Evolutionary conservation across 2,329 filamentous ascomycete species (phyloP).

Genomic region (Samsoniella hepiali): DNA sequence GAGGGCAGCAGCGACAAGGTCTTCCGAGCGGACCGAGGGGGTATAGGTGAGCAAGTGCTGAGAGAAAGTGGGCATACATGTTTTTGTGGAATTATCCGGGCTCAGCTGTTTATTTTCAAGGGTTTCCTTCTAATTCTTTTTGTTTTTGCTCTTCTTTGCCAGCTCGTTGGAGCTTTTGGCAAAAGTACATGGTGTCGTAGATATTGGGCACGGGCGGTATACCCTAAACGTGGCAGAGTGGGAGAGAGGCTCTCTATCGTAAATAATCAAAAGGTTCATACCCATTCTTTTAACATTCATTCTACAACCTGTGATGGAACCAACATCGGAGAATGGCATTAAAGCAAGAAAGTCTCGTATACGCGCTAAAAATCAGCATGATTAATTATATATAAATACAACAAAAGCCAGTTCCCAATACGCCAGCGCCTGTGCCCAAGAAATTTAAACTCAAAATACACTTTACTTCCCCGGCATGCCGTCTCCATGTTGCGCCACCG

Average conservation of each 20-base stretch:
- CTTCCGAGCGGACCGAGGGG: constrained; percentile 46
- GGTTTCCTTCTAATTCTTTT: background rate
- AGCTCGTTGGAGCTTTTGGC: background rate
- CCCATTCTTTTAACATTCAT: background rate
- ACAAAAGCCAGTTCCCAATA: background rate
- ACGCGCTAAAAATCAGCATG: background rate
- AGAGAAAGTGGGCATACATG: background rate
- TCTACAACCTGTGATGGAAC: background rate
- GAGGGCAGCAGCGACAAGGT: constrained; percentile 35
- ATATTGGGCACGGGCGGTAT: background rate
- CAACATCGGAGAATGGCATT: background rate
- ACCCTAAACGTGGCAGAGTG: background rate
- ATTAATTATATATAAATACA: background rate
- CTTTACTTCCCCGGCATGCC: constrained; percentile 32
- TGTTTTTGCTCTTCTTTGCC: background rate
- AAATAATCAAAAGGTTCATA: background rate
- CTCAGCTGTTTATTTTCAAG: constrained; percentile 4
- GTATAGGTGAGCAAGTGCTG: constrained; percentile 30
- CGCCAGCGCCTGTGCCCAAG: background rate
- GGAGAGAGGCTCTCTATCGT: background rate
- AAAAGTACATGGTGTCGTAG: background rate
- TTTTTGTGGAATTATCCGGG: background rate
- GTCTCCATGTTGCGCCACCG: constrained; percentile 35
- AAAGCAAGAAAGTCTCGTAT: background rate
- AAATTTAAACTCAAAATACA: background rate